Conservation (phyloP, 2,329 filamentous ascomycete genomes). For the Diplodia scrobiculata region DNA sequence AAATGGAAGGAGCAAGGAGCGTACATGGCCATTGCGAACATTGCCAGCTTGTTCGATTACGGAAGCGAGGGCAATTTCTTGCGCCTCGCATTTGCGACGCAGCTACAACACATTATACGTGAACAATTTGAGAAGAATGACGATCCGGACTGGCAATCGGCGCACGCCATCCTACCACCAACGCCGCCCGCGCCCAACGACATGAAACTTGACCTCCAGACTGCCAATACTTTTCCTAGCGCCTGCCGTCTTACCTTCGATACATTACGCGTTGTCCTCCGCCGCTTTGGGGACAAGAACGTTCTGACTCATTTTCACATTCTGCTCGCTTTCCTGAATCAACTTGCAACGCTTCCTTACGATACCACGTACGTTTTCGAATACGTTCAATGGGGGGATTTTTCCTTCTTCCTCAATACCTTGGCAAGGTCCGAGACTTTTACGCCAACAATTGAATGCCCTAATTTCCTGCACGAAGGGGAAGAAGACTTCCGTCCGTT, state of each 20-base stretch:
- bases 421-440: constrained; percentile 37
- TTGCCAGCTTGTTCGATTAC: constrained; percentile 57
- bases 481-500: constrained; percentile 57
- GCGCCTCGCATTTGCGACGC: constrained; percentile 27
- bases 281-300: constrained; percentile 59
- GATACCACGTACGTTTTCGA: constrained; percentile 37
- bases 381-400: constrained; percentile 57
- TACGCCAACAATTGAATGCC: constrained; percentile 6
- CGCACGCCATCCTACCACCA: constrained; percentile 4
- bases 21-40: constrained; percentile 60
- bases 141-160: constrained; percentile 1
- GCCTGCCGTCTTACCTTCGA: constrained; percentile 49
- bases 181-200: constrained; percentile 2
- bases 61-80: constrained; percentile 52
- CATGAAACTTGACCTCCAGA: constrained; percentile 30
- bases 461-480: constrained; percentile 54
- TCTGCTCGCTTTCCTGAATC: constrained; percentile 61
- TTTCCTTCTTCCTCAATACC: constrained; percentile 58
- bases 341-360: constrained; percentile 44
- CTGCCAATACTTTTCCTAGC: constrained; percentile 35
- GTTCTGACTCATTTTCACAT: constrained; percentile 65
- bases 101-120: constrained; percentile 32
- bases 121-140: constrained; percentile 33
- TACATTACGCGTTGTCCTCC: constrained; percentile 54
- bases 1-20: constrained; percentile 62